These are phyloP conservation scores for Aspergillus sparsus DNA, from an alignment of 495 filamentous ascomycete genomes.

Conservation along the genomic window DNA sequence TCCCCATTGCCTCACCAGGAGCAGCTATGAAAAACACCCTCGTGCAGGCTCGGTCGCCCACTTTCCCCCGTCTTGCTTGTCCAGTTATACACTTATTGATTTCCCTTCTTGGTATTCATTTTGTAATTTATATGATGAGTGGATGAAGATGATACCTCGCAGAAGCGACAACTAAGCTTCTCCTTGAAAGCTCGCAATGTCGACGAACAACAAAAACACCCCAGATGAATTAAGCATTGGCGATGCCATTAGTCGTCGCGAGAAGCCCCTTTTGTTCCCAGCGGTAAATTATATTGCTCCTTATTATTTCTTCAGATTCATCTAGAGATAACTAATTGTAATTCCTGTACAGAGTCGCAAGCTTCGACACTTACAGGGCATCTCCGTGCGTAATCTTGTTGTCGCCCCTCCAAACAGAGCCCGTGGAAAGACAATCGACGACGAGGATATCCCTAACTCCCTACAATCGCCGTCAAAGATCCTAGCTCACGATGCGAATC, in stretches of 20 bases:
- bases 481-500: slow-evolving; percentile 58
- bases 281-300: slow-evolving; percentile 33
- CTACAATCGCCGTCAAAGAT: slow-evolving; percentile 72
- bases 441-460: slow-evolving; percentile 69
- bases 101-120: background rate
- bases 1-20: background rate
- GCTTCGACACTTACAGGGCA: slow-evolving; percentile 82
- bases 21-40: background rate
- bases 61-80: slow-evolving; percentile 5
- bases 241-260: slow-evolving; percentile 35
- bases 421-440: slow-evolving; percentile 77
- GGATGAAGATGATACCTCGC: slow-evolving; percentile 6
- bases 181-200: slow-evolving; percentile 17
- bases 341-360: slow-evolving; percentile 68
- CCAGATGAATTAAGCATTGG: slow-evolving; percentile 21
- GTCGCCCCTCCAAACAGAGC: slow-evolving; percentile 55
- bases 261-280: slow-evolving; percentile 53
- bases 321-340: slow-evolving; percentile 14
- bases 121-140: slow-evolving; percentile 20
- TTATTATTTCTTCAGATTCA: background rate
- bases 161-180: slow-evolving; percentile 19
- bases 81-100: background rate
- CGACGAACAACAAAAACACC: slow-evolving; percentile 22
- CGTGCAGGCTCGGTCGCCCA: background rate
- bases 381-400: slow-evolving; percentile 83